Base-by-base conservation (phyloP, 352 stramenopile species). In the Globisporangium alternatum region DNA sequence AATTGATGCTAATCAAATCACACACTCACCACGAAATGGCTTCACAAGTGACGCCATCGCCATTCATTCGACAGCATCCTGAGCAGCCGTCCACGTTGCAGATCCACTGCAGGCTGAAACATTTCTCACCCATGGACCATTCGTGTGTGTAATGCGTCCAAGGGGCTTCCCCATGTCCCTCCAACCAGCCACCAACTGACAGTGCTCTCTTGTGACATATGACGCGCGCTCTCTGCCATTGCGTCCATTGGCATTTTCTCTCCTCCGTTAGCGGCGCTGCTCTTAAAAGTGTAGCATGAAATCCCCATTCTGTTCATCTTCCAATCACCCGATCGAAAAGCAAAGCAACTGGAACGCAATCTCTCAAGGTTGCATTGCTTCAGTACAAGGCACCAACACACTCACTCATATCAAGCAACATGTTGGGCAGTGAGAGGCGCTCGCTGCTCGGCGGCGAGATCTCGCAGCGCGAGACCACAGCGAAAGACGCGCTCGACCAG, bases 371-470 rank as follows among this genome's bases (percentile, higher is more conserved):
- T 19, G 3, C 13, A 9, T 44, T 17, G 41, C 30, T 41, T 31
- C 52, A 49, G 31, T 60, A 67, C 13, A 39, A 30, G 15, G 2
- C 41, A 45, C 0, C 19, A 41, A 2, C 41, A 2, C 41, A 13
- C 13, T n/a, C 49, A 1, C 6, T 28, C 28, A 41, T 5, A 13
- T 15, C 13, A 19, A 8, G 7, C 9, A n/a, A 3, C 7, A 74
- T 78, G 73, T 54, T 45, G 56, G 59, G 55, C 66, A 72, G 25
- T 19, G 62, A 84, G 43, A 68, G 74, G 33, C 69, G 65, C 17
- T 85, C 76, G 10, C 35, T 81, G 21, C 62, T 83, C 19, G 69
- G 76, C 41, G 71, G 71, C 45, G 58, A 71, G 13, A 53, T 78
- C 12, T 37, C 75, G 25, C 72, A 52, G 5, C 74, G 72, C 12